Percentiles rank a stretch among this genome's conserved stretches.
phyloP scores from a whole-genome alignment of 2,329 filamentous ascomycete species.

The Microdochium bolleyi region DNA sequence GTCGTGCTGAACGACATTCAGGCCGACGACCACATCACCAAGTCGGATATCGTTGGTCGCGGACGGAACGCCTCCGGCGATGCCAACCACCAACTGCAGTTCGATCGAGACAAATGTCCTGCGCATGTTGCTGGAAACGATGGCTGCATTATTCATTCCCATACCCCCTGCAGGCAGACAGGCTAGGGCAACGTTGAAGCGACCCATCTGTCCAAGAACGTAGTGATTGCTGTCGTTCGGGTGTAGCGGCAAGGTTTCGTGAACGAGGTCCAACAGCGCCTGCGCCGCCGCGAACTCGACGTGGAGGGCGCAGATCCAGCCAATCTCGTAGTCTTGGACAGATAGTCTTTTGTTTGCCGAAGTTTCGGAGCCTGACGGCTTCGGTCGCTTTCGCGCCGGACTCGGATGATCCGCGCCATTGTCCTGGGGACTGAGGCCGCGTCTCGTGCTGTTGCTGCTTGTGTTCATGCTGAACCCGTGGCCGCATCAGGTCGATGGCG shows the following conservation, averaged over 20 bases:
- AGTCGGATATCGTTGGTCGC: conserved; percentile 3
- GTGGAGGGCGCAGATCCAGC: conserved; percentile 11
- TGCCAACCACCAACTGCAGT: conserved; percentile 9
- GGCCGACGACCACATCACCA: conserved; percentile 6
- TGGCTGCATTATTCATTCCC: conserved; percentile 6
- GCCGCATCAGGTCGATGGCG: too few species aligned
- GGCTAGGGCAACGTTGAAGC: conserved; percentile 9
- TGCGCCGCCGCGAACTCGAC: conserved; percentile 8
- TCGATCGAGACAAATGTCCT: conserved; percentile 4
- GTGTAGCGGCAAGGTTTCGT: background rate
- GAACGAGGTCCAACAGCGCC: conserved; percentile 5
- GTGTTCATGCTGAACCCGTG: too few species aligned
- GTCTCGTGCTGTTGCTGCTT: too few species aligned
- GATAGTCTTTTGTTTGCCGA: too few species aligned
- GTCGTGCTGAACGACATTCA: background rate
- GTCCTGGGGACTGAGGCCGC: too few species aligned
- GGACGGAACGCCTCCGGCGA: conserved; percentile 12
- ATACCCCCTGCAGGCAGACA: conserved; percentile 6
- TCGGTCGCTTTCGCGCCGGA: too few species aligned
- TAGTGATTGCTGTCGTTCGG: conserved; percentile 6
- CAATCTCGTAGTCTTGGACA: conserved; percentile 6
- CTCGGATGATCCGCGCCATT: too few species aligned
- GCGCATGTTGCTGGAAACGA: conserved; percentile 6
- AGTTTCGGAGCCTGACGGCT: too few species aligned
- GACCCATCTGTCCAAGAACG: conserved; percentile 4